Conservation (phyloP, 2,329 filamentous ascomycete genomes). For the Ascochyta koolunga region DNA sequence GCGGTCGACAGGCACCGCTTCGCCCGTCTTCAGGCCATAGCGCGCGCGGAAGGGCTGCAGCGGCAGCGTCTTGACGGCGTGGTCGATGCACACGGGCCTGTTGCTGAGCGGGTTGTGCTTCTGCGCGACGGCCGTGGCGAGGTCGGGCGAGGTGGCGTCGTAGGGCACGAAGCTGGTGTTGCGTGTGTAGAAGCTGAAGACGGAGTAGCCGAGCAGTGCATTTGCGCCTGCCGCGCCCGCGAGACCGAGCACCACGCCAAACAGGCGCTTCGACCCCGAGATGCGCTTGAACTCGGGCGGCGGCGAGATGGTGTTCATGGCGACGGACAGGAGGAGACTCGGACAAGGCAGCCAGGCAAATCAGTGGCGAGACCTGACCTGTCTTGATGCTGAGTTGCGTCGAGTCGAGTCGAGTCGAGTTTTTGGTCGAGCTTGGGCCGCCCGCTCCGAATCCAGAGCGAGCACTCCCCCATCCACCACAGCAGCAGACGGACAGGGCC, state of each 20-base stretch:
- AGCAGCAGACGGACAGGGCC: too few relatives aligned
- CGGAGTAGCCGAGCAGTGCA: conserved; percentile 41
- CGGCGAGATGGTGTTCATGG: conserved; percentile 46
- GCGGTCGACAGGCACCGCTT: conserved; percentile 33
- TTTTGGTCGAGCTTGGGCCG: conserved; percentile 23
- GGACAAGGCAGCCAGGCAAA: too few relatives aligned
- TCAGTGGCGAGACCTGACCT: too few relatives aligned
- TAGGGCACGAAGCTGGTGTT: conserved; percentile 46
- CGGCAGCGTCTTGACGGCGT: conserved; percentile 45
- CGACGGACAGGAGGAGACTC: not conserved
- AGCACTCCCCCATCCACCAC: too few relatives aligned
- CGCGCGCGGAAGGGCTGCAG: conserved; percentile 38
- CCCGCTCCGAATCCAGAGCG: not conserved
- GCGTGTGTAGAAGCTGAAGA: conserved; percentile 44
- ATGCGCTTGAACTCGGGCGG: conserved; percentile 40
- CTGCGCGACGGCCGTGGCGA: conserved; percentile 26
- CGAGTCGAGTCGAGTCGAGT: not conserved
- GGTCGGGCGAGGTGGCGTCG: conserved; percentile 36
- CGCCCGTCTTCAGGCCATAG: conserved; percentile 21
- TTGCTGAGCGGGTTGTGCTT: conserved; percentile 45
- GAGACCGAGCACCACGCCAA: conserved; percentile 43
- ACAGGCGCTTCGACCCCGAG: conserved; percentile 35
- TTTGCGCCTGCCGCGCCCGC: conserved; percentile 39
- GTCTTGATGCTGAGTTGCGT: conserved; percentile 9
- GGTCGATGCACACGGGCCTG: conserved; percentile 45